Conservation (phyloP, 352 stramenopile species). For the Phytophthora pisi region DNA sequence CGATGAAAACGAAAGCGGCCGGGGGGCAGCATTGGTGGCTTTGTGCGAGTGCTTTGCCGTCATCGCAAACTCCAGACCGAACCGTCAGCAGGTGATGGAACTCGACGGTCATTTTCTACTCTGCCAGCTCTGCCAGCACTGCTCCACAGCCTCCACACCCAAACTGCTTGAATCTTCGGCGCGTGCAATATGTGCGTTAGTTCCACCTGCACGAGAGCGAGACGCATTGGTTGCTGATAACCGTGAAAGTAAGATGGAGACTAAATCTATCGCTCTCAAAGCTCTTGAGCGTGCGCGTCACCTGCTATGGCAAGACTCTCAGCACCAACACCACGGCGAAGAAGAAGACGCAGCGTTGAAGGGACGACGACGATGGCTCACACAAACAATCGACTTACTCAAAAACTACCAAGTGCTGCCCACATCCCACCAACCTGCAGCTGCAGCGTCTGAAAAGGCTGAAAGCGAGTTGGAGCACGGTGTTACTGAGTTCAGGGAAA, state of each 20-base stretch:
- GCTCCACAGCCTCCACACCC: conserved; percentile 24
- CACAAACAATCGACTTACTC: conserved; percentile 47
- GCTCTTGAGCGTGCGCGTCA: conserved; percentile 58
- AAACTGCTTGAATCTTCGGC: conserved; percentile 52
- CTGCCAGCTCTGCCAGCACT: conserved; percentile 54
- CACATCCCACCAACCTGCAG: not conserved
- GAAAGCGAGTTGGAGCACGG: conserved; percentile 24
- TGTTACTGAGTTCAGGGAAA: conserved; percentile 53
- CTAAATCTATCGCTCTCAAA: conserved; percentile 45
- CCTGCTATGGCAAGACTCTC: conserved; percentile 30
- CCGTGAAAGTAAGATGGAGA: conserved; percentile 68
- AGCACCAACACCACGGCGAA: conserved; percentile 12
- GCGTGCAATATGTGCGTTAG: conserved; percentile 54
- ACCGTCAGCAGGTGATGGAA: conserved; percentile 54
- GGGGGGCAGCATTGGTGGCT: conserved; percentile 49
- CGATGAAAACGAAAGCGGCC: conserved; percentile 34
- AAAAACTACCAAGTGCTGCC: conserved; percentile 27
- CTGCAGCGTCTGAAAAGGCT: not conserved
- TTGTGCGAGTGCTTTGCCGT: conserved; percentile 62
- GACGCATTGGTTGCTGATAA: conserved; percentile 47
- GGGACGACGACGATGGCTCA: conserved; percentile 41
- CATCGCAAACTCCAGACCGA: conserved; percentile 47
- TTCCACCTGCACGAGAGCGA: conserved; percentile 50
- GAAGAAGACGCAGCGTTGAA: conserved; percentile 9
- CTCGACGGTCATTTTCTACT: conserved; percentile 65